phyloP scores from a whole-genome alignment of 805 yeast genomes.

The Myxozyma monticola region DNA sequence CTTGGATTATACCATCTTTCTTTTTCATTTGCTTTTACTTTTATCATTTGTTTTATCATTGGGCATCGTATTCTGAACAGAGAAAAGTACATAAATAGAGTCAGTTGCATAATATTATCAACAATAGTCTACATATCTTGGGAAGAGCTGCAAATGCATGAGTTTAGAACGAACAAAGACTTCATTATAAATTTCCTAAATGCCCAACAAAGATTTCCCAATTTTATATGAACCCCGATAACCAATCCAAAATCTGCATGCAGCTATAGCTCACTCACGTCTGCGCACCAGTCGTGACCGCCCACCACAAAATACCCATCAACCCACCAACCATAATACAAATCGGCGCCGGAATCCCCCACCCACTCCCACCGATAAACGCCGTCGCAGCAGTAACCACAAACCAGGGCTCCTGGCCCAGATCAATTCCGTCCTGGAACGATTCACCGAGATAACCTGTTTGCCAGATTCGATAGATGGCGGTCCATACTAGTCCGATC shows the following conservation, averaged over 20 bases:
- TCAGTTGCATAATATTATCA: too few relatives aligned
- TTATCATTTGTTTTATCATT: background rate
- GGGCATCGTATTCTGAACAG: too few relatives aligned
- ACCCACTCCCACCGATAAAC: conserved; percentile 17
- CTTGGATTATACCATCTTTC: background rate
- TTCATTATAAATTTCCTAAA: too few relatives aligned
- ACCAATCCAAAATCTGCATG: too few relatives aligned
- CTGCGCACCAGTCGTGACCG: background rate
- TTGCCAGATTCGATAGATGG: conserved; percentile 29
- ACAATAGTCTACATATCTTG: too few relatives aligned
- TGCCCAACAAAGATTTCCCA: too few relatives aligned
- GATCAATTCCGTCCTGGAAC: conserved; percentile 8
- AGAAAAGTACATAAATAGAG: too few relatives aligned
- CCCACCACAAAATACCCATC: conserved; percentile 28
- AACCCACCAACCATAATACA: conserved; percentile 21
- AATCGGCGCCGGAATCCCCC: conserved; percentile 22
- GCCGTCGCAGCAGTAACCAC: conserved; percentile 22
- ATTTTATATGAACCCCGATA: too few relatives aligned
- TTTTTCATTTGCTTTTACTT: background rate
- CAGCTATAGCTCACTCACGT: too few relatives aligned
- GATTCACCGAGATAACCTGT: conserved; percentile 16
- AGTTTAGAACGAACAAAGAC: too few relatives aligned
- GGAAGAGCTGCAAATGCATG: too few relatives aligned
- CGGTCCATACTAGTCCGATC: conserved; percentile 27
- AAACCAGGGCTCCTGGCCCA: conserved; percentile 30